Base-by-base conservation (phyloP, 192 early-diverging fungal species). In the Phycomyces nitens region DNA sequence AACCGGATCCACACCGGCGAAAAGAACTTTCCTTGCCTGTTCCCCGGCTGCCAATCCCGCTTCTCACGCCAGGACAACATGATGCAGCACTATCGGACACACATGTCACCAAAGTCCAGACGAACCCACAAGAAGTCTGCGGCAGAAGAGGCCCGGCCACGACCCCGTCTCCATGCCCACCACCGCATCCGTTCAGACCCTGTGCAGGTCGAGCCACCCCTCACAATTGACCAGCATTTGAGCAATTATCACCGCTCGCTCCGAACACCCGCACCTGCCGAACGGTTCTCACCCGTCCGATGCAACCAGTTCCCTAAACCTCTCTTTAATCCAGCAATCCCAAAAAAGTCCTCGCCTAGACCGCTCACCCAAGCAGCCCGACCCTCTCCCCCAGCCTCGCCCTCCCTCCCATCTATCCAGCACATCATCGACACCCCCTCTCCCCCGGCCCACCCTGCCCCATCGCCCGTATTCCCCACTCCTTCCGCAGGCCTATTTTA, bases 21-120 rank as follows among this genome's bases (percentile, higher is more conserved):
- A 71, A 90, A 89, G 71, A 86, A 88, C 72, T 92, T 86, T 68
- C 42, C 74, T 0, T 93, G 92, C 64, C 67, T 81, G 12, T 81
- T 84, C 68, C 78, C 82, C 0, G 88, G 84, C 8, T 93, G 91
- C 70, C 74, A 75, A 21, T 86, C 84, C 62, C 81, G 83, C 65
- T 93, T 93, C 51, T 89, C 89, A 40, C 78, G 91, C 53, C 88
- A 90, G 40, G 91, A 92, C 75, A 90, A 93, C 69, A 91, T 91
- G 88, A 90, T 88, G 85, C 91, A 93, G 60, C 91, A 93, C 66
- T 90, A 88, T 68, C 86, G 88, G 49, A 89, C 89, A 7, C 91
- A 93, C 65, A 77, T 87, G 70, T 88, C 88, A 47, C 69, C 84
- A 22, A 86, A 86, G 65, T 86, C 84, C 20, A 82, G 86, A 39